Evolutionary conservation across 257 asterid species (phyloP).

Genomic region (Lycium ferocissimum): DNA sequence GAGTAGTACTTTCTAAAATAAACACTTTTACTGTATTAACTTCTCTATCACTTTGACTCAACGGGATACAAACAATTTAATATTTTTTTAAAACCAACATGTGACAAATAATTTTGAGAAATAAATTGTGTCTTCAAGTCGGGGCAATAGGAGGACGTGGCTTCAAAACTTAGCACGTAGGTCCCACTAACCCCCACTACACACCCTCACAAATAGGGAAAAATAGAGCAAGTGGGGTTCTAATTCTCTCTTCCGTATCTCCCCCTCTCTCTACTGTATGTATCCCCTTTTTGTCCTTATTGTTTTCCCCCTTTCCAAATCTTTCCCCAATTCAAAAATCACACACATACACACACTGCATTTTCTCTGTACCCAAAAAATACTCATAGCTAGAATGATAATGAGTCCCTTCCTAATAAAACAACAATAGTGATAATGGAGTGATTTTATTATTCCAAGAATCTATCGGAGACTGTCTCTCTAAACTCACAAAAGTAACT

Average conservation of each 20-base stretch:
- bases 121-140: constrained; percentile 4
- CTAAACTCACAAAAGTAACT: no score
- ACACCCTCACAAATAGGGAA: background rate
- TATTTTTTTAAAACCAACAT: background rate
- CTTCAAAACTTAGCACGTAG: constrained; percentile 12
- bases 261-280: background rate
- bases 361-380: no score
- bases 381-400: no score
- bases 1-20: background rate
- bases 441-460: no score
- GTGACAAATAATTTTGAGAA: background rate
- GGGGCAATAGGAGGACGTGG: constrained; percentile 22
- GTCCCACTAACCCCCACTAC: constrained; percentile 19
- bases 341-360: no score
- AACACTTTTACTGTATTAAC: background rate
- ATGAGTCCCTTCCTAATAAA: no score
- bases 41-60: no score
- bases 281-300: constrained; percentile 38
- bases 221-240: background rate
- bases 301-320: constrained; percentile 18
- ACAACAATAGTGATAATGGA: no score
- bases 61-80: background rate
- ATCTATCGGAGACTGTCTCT: no score
- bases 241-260: background rate
- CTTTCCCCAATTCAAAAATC: constrained; percentile 52